Conservation (phyloP, 2,329 filamentous ascomycete species). For the Beauveria caledonica region DNA sequence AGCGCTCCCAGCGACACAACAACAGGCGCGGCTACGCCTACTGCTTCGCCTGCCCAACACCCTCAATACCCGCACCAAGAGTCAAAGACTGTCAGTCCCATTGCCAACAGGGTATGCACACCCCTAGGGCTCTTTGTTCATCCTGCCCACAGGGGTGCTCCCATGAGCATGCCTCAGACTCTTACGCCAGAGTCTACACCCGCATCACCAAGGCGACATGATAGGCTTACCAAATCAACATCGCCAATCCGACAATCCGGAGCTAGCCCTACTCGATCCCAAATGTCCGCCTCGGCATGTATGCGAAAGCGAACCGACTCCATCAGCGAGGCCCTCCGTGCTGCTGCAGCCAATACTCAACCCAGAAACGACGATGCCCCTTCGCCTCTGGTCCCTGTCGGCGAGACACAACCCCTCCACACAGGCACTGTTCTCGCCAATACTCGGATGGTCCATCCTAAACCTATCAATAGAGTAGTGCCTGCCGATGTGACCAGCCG, state of each 20-base stretch:
- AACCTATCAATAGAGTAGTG: slow-evolving; percentile 38
- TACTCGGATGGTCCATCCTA: slow-evolving; percentile 31
- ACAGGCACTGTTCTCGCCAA: slow-evolving; percentile 36
- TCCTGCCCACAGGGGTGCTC: slow-evolving; percentile 3
- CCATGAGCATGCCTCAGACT: slow-evolving; percentile 6
- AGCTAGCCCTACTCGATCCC: background rate
- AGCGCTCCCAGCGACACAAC: background rate
- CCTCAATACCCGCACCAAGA: background rate
- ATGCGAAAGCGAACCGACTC: slow-evolving; percentile 6
- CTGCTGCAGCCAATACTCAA: background rate
- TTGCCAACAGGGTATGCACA: slow-evolving; percentile 16
- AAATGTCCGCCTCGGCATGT: background rate
- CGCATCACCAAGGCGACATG: background rate
- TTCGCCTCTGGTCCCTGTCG: slow-evolving; percentile 4
- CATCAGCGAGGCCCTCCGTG: background rate
- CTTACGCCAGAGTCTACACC: slow-evolving; percentile 10
- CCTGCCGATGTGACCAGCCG: slow-evolving; percentile 50
- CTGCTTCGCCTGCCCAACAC: background rate
- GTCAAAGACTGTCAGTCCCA: slow-evolving; percentile 7
- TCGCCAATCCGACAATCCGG: background rate
- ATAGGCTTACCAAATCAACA: background rate
- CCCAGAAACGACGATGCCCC: background rate
- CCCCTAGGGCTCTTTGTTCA: slow-evolving; percentile 16
- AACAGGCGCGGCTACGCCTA: background rate
- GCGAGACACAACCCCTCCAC: slow-evolving; percentile 20